Evolutionary conservation across 345 rosid genomes (phyloP), one percentile per base, ranked within the genome.

Genomic region (Psidium guajava): DNA sequence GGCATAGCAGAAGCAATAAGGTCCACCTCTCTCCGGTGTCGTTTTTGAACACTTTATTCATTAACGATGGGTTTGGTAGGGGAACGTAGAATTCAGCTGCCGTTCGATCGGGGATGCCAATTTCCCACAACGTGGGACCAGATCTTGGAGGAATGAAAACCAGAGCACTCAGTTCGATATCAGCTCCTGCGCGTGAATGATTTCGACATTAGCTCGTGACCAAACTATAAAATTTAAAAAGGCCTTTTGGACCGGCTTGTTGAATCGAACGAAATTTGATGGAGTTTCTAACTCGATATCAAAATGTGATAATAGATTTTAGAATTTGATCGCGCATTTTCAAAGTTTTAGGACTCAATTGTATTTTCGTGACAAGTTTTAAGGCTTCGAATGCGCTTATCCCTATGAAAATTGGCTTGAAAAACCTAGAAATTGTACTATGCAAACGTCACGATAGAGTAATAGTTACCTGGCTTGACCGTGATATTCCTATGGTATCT

Each of bases 61-160:
- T 1, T 0, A 90, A 89, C 5, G 14, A 6, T 7, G 93, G 91
- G 49, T 54, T 44, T 22, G 91, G 40, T 24, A 86, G 85, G 4
- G 93, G 92, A 77, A 91, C 91, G 69, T 84, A 86, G 57, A 90
- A 91, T 50, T 90, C 92, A 1, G 88, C 88, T 6, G 93, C 92
- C 20, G 83, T 81, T 3, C 92, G 87, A 57, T 89, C 92, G 27
- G 93, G 89, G 51, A 87, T 47, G 74, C 91, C 93, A 5, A 91
- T 91, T 90, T 91, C 91, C 93, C 93, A 90, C 24, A 89, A 53
- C 5, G 93, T 90, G 25, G 91, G 91, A 10, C 93, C 93, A 52
- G 74, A 86, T 57, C 93, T 87, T 44, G 92, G 93, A 32, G 93
- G 92, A 44, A 28, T 82, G 75, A 82, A 91, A 42, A 87, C 86